Base-by-base conservation (phyloP, 257 asterid species). In the Paulownia fortunei region DNA sequence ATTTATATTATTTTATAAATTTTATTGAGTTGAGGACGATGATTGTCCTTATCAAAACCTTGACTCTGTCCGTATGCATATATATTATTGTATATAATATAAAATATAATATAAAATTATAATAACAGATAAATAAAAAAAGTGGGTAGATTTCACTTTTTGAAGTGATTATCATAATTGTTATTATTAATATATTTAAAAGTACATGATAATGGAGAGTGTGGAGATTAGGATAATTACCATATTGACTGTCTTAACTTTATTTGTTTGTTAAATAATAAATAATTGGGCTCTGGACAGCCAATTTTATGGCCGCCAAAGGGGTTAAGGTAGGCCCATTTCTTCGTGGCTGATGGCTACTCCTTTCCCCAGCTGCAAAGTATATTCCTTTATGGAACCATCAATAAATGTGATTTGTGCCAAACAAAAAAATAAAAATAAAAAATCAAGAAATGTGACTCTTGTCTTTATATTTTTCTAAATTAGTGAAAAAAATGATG, bases 341-440 rank as follows among this genome's bases (percentile, higher is more conserved):
- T 70, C 0, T 67, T 16, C 30, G 52, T 23, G 59, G 39, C 23
- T 26, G 64, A 70, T 51, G 64, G 76, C 51, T 49, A 32, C 52
- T 49, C 64, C 8, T 32, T 70, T 70, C 32, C 64, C 63, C 16
- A 51, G 23, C 24, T 21, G 11, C 46, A 18, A 7, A 16, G 74
- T 51, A 69, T 69, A 46, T 69, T 47, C 61, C 27, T 69, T 69
- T 44, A 24, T 27, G 36, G 18, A 10, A 66, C 72, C 54, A 66
- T 46, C 12, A 19, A 65, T 5, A 13, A n/a, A n/a, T n/a, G n/a
- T n/a, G n/a, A n/a, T n/a, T n/a, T n/a, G n/a, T n/a, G n/a, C n/a
- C n/a, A n/a, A n/a, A 30, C 36, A 30, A 30, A 1, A 4, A 4
- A 2, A 30, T 30, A 30, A 30, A 30, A 30, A 30, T 1, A 4